Conservation (phyloP, 2,329 filamentous ascomycete genomes). For the Amesomyces nigricolor region DNA sequence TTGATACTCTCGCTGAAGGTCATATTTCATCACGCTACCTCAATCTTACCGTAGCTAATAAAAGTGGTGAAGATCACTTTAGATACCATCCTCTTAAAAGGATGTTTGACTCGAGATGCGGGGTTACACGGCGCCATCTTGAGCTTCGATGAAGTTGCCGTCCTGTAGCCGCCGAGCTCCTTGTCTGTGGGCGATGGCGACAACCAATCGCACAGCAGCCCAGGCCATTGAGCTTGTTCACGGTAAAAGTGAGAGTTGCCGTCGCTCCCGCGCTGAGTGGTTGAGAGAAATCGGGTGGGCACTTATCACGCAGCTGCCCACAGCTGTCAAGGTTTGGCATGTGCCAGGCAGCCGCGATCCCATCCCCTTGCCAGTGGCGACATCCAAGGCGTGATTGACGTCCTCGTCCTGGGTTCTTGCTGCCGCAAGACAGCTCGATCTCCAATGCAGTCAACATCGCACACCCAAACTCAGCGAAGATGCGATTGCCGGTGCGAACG, state of each 20-base stretch:
- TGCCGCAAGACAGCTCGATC: neutral
- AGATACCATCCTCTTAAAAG: neutral
- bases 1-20: constrained; percentile 41
- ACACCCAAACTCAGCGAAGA: constrained; percentile 15
- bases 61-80: too few relatives aligned
- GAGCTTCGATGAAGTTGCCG: too few relatives aligned
- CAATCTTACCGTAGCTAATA: too few relatives aligned
- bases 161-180: constrained; percentile 4
- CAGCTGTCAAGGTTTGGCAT: neutral
- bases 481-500: constrained; percentile 19
- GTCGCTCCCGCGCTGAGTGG: neutral
- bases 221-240: neutral
- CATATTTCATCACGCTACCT: constrained; percentile 23
- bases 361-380: neutral
- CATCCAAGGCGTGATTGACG: too few relatives aligned
- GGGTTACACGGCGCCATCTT: constrained; percentile 6
- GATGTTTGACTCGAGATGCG: neutral
- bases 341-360: neutral
- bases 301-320: neutral
- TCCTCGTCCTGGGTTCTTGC: neutral
- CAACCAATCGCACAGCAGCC: neutral
- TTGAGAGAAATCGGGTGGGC: neutral
- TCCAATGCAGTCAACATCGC: constrained; percentile 5
- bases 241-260: too few relatives aligned
- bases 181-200: neutral